Evolutionary conservation across 306 rosid genomes (phyloP).

Genomic region (barrel medic (Medicago truncatula)): MtrunA17r5.0-ANR NC_053049.1:31266001-31266500

Average conservation of each 20-base stretch:
- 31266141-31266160: not conserved
- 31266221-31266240: conserved; percentile 4
- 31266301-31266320: conserved; percentile 15
- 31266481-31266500: no score
- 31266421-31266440: no score
- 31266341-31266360: no score
- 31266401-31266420: no score
- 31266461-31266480: no score
- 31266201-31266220: not conserved
- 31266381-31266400: no score
- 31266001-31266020: not conserved
- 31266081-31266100: not conserved
- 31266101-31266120: not conserved
- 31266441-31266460: no score
- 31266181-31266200: conserved; percentile 10
- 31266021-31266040: not conserved
- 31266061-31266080: not conserved
- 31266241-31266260: conserved; percentile 9
- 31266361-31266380: no score
- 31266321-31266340: conserved; percentile 2
- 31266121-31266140: conserved; percentile 2
- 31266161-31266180: conserved; percentile 14
- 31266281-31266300: not conserved
- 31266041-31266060: not conserved
- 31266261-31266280: not conserved